Conservation (phyloP, 305 asterid species). For the Petunia hybrid region DNA sequence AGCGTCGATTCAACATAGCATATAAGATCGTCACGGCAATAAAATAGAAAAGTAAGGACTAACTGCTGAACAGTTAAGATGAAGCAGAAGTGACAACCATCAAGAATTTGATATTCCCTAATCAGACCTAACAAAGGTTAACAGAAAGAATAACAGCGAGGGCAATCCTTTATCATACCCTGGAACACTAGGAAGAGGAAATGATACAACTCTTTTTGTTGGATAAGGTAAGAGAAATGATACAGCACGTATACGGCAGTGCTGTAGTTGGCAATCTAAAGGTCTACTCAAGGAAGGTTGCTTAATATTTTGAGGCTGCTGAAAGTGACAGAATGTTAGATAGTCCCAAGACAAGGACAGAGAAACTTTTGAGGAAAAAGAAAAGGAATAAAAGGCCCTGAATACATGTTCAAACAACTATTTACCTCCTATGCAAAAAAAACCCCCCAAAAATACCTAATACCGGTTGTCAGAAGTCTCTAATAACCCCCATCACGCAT, state of each 20-base stretch:
- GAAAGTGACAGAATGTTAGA: background rate
- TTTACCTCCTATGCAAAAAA: background rate
- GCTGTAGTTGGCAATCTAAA: background rate
- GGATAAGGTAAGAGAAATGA: background rate
- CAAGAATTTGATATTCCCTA: constrained; percentile 11
- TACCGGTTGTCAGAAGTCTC: constrained; percentile 4
- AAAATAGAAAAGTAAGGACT: constrained; percentile 17
- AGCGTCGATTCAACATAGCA: background rate
- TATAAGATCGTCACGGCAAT: background rate
- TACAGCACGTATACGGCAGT: background rate
- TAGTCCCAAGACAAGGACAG: background rate
- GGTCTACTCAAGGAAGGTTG: background rate
- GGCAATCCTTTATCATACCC: background rate
- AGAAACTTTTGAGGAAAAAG: constrained; percentile 21
- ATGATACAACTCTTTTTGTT: background rate
- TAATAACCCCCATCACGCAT: constrained; percentile 11
- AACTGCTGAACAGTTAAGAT: constrained; percentile 24
- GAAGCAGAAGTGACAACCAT: constrained; percentile 16
- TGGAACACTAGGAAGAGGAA: constrained; percentile 14
- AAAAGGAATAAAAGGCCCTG: background rate
- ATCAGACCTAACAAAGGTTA: background rate
- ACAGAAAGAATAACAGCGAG: background rate
- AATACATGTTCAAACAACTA: background rate
- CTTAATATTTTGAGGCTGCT: constrained; percentile 1
- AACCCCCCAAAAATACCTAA: background rate